Base-by-base conservation (phyloP, 2,329 filamentous ascomycete species). In the Emericellopsis atlantica region DNA sequence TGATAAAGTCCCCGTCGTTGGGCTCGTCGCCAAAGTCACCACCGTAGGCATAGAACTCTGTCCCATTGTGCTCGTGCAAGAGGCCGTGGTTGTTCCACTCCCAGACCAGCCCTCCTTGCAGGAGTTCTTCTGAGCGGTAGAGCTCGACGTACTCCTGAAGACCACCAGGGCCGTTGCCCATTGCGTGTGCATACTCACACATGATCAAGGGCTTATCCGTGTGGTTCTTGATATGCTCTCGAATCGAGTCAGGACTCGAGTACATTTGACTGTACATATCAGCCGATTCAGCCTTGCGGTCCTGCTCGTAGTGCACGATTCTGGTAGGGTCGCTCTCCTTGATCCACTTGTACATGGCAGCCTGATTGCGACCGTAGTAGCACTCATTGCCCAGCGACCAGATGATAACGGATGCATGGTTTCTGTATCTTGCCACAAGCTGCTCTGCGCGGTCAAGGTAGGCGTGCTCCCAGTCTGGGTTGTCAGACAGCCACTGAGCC, bases 381-480 rank as follows among this genome's bases (percentile, higher is more conserved):
- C 80, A 73, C 52, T 86, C 81, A 49, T 86, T 86, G 0, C 81
- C 82, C 0, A 86, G 62, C 37, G 76, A 81, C 82, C 82, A 86
- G 35, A 84, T 72, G 39, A 86, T 76, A 38, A 86, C 66, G 14
- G 70, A 79, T 0, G 81, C 57, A 48, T 84, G 78, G 43, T 85
- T 81, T 58, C 83, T 82, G 54, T 85, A 79, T 12, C 82, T 67
- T 49, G 78, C 69, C 0, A 86, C 66, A 42, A 85, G 59, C 45
- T 83, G 77, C 26, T 65, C 58, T 43, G 77, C 76, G 3, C 82
- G 74, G 53, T 86, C 82, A 2, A 86, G 51, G 46, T 86, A 86
- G 0, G 79, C 77, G 2, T 66, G 66, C 41, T 63, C 66, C 79
- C 77, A 83, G 0, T 62, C 61, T 2, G 70, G 67, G 44, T 81